Percentiles rank a stretch among this genome's conserved stretches.
These are phyloP conservation scores for Phialophora tarda DNA, from an alignment of 2,329 filamentous ascomycete genomes.

Conservation along the genomic window DNA sequence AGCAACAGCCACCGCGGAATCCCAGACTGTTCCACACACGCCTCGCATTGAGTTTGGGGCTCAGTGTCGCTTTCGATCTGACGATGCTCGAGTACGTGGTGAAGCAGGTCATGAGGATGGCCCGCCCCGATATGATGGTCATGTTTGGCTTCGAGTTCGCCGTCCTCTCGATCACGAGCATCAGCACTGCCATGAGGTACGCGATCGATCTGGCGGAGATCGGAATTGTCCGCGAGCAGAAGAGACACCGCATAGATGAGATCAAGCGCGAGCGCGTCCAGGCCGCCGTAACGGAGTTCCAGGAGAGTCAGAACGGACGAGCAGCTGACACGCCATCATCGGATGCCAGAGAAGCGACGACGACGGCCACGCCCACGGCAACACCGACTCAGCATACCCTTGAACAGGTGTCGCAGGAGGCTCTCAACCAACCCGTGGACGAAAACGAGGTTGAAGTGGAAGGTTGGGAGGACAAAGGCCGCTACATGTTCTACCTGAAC, in stretches of 20 bases:
- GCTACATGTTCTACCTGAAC: conserved; percentile 88
- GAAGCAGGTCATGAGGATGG: conserved; percentile 80
- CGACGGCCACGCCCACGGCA: conserved; percentile 18
- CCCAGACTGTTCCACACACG: conserved; percentile 85
- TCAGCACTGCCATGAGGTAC: conserved; percentile 80
- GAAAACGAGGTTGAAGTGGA: conserved; percentile 94
- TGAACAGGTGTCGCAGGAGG: conserved; percentile 32
- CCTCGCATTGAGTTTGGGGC: conserved; percentile 74
- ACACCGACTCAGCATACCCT: conserved; percentile 31
- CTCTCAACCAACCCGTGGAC: conserved; percentile 66
- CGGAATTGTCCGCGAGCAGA: conserved; percentile 75
- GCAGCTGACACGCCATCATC: conserved; percentile 55
- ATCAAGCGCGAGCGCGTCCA: conserved; percentile 64
- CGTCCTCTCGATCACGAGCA: conserved; percentile 78
- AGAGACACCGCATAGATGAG: conserved; percentile 69
- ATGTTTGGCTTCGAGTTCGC: conserved; percentile 99
- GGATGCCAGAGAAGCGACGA: conserved; percentile 58
- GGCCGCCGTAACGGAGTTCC: conserved; percentile 33
- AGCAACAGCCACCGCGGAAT: conserved; percentile 92
- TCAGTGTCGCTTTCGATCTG: conserved; percentile 80
- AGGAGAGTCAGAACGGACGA: conserved; percentile 20
- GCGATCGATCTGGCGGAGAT: conserved; percentile 77
- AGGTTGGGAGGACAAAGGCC: conserved; percentile 94
- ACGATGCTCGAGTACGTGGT: conserved; percentile 82
- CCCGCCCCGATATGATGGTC: conserved; percentile 98